Base-by-base conservation (phyloP, 768 basidiomycete genomes). In the Baorangia bicolor region DNA sequence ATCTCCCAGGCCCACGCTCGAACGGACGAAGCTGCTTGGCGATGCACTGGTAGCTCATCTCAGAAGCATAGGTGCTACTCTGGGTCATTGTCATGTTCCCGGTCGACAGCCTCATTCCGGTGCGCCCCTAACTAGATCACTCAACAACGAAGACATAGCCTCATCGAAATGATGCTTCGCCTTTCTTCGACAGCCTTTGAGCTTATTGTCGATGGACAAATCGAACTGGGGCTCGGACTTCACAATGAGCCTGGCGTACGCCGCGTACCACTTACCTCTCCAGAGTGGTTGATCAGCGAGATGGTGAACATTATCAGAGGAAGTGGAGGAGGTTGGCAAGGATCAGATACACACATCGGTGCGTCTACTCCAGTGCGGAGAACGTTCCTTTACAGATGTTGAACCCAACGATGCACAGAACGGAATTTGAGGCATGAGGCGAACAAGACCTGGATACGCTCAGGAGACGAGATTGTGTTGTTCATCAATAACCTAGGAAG, bases 11-110 rank as follows among this genome's bases (percentile, higher is more conserved):
- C 64, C 64, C 35, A 65, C 57, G 11, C 40, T 59, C 20, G 53
- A 52, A 23, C 52, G 55, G 40, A 51, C 57, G 2, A 72, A 73
- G 40, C 38, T 53, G 3, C 65, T 76, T 6, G 75, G 76, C 11
- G 63, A 73, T 52, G 72, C 71, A 0, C 50, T 68, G 2, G 71
- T 69, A 2, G 64, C 62, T 38, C 61, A 69, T 49, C 66, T 73
- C 12, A 69, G 64, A 31, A 74, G 73, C 18, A 65, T 77, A 38
- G 74, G 73, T 20, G 69, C 69, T 9, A 78, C 79, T 6, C 66
- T 84, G 28, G 82, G 77, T 30, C 83, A 84, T 58, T 83, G 82
- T 53, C 82, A 84, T 58, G 77, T 84, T 31, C 83, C 82, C n/a
- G 81, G 81, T 20, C 61, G 77, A 18, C 51, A 54, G 11, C 47